phyloP scores from a whole-genome alignment of 1,284 basidiomycete genomes.

The Anthracocystis setariae region DNA sequence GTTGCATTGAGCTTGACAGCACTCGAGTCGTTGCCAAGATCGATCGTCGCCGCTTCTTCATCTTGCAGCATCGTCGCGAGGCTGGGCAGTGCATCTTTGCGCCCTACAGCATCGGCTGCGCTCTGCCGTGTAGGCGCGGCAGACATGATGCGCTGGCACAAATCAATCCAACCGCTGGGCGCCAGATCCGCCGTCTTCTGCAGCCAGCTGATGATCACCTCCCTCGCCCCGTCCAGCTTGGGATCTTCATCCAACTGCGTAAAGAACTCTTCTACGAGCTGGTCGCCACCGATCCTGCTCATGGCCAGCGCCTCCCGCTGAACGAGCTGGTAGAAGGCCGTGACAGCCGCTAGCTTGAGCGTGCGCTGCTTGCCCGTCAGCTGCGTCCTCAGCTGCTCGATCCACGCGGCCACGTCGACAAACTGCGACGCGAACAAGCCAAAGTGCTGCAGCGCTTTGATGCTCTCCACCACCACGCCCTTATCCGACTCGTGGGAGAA shows the following conservation, averaged over 20 bases:
- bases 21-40: conserved; percentile 47
- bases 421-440: conserved; percentile 91
- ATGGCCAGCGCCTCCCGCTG: conserved; percentile 92
- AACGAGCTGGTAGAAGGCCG: conserved; percentile 94
- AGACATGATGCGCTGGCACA: conserved; percentile 93
- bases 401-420: conserved; percentile 58
- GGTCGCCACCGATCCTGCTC: conserved; percentile 92
- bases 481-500: conserved; percentile 85
- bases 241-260: conserved; percentile 93
- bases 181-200: conserved; percentile 91
- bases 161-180: conserved; percentile 96
- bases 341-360: conserved; percentile 91
- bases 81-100: conserved; percentile 32
- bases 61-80: conserved; percentile 71
- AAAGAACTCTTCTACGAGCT: conserved; percentile 92
- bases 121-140: conserved; percentile 13
- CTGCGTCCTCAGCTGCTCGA: conserved; percentile 45
- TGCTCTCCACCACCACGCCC: conserved; percentile 88
- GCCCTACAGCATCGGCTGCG: conserved; percentile 10
- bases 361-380: conserved; percentile 70
- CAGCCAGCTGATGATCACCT: conserved; percentile 94
- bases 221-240: conserved; percentile 89
- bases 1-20: conserved; percentile 36
- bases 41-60: conserved; percentile 88
- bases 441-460: conserved; percentile 94